Conservation (phyloP, 495 filamentous ascomycete genomes). For the Tuber microsphaerosporum region DNA sequence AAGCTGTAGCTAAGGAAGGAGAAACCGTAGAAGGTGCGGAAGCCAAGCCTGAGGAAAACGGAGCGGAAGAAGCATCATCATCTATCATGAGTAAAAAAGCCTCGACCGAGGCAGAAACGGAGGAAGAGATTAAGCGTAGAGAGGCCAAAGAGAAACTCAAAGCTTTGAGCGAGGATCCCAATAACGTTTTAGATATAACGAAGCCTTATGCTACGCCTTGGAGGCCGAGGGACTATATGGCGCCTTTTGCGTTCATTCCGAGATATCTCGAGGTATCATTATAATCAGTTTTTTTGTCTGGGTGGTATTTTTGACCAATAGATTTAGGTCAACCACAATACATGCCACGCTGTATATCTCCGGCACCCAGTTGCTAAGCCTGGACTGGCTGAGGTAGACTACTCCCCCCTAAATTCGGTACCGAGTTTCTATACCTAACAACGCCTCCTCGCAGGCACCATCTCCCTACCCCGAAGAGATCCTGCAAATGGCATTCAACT, state of each 20-base stretch:
- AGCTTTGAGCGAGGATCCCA: constrained; percentile 40
- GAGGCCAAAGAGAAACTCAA: constrained; percentile 40
- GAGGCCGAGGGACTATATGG: constrained; percentile 79
- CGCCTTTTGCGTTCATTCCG: constrained; percentile 87
- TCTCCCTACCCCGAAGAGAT: constrained; percentile 63
- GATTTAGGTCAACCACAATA: constrained; percentile 69
- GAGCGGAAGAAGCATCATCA: constrained; percentile 23
- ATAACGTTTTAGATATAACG: constrained; percentile 65
- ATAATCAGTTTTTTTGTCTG: neutral
- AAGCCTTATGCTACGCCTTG: constrained; percentile 91
- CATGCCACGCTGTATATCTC: constrained; percentile 91
- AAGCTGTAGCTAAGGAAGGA: constrained; percentile 36
- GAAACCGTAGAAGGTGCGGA: constrained; percentile 32
- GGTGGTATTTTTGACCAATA: neutral
- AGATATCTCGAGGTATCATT: constrained; percentile 69
- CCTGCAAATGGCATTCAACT: constrained; percentile 75
- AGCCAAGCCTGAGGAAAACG: constrained; percentile 41
- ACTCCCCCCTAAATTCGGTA: neutral
- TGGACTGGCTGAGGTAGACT: constrained; percentile 63
- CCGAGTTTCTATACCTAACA: constrained; percentile 11
- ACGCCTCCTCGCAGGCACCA: constrained; percentile 49
- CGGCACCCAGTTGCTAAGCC: constrained; percentile 89
- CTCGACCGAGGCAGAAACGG: constrained; percentile 45
- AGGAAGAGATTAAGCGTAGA: constrained; percentile 35
- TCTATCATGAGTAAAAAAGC: constrained; percentile 27